phyloP scores from a whole-genome alignment of 1,284 basidiomycete genomes.

The Trichosporon asahii region DNA sequence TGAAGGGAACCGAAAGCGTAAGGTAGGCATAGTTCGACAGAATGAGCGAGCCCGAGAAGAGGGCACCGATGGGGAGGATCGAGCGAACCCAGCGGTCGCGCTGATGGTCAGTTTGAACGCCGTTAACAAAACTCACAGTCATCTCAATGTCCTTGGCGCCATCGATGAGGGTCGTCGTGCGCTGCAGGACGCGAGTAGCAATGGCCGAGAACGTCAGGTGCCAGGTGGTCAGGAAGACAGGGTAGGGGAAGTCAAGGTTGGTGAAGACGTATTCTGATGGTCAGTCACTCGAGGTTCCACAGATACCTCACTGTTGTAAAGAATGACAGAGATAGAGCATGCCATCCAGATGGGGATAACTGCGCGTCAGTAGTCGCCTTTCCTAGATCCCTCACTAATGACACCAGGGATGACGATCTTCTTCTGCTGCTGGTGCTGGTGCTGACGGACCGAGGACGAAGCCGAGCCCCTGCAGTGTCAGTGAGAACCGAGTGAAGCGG shows the following conservation, averaged over 20 bases:
- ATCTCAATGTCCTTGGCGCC: constrained; percentile 83
- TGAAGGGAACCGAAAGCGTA: constrained; percentile 84
- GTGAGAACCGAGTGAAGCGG: not conserved
- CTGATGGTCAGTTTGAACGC: constrained; percentile 22
- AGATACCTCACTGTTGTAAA: constrained; percentile 73
- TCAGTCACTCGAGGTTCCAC: not conserved
- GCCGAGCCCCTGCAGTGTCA: constrained; percentile 11
- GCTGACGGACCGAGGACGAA: not conserved
- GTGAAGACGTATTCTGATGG: constrained; percentile 70
- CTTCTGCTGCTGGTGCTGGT: constrained; percentile 37
- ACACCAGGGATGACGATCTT: constrained; percentile 51
- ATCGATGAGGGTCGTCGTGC: constrained; percentile 85
- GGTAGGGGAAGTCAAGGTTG: constrained; percentile 73
- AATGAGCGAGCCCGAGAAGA: constrained; percentile 88
- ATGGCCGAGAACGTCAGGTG: constrained; percentile 81
- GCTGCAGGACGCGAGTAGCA: constrained; percentile 81
- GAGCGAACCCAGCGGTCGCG: constrained; percentile 77
- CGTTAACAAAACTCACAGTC: constrained; percentile 53
- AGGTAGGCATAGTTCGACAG: constrained; percentile 93
- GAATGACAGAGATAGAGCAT: constrained; percentile 84
- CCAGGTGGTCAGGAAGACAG: constrained; percentile 84
- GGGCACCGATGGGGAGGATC: constrained; percentile 86
- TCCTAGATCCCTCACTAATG: constrained; percentile 42
- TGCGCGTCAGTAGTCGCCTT: constrained; percentile 15
- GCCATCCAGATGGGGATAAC: constrained; percentile 64